Percentiles rank a stretch among this genome's conserved stretches.
Conservation (phyloP, 1,139 yeast genomes). For the Taiozyma sp. region DNA sequence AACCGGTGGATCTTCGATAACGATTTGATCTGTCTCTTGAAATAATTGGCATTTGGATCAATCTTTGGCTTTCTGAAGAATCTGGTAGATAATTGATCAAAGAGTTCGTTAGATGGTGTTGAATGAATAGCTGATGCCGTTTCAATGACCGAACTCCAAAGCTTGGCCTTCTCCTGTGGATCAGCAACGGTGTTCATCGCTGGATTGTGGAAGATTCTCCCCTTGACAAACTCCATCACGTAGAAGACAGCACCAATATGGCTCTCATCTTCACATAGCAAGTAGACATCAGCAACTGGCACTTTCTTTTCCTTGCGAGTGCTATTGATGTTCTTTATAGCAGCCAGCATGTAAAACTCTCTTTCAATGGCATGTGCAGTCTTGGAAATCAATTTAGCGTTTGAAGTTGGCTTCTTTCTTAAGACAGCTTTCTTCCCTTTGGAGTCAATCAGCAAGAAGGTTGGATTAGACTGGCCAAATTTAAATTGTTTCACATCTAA, state of each 20-base stretch:
- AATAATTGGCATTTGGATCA: slow-evolving; percentile 31
- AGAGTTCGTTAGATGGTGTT: slow-evolving; percentile 41
- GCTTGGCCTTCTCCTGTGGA: slow-evolving; percentile 23
- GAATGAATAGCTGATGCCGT: slow-evolving; percentile 50
- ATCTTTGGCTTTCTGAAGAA: slow-evolving; percentile 38
- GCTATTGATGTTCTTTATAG: slow-evolving; percentile 33
- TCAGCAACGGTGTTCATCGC: slow-evolving; percentile 32
- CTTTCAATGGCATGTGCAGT: slow-evolving; percentile 66
- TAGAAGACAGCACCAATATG: slow-evolving; percentile 49
- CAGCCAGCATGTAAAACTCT: slow-evolving; percentile 50
- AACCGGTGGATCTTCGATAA: slow-evolving; percentile 40
- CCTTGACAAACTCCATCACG: slow-evolving; percentile 55
- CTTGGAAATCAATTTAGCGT: slow-evolving; percentile 44
- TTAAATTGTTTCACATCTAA: slow-evolving; percentile 44
- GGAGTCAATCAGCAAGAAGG: slow-evolving; percentile 45
- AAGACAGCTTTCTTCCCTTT: slow-evolving; percentile 42
- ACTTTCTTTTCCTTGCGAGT: slow-evolving; percentile 26
- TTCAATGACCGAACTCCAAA: slow-evolving; percentile 49
- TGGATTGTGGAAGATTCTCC: slow-evolving; percentile 55
- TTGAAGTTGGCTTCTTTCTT: slow-evolving; percentile 57
- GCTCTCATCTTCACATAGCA: slow-evolving; percentile 48
- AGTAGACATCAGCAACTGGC: slow-evolving; percentile 43
- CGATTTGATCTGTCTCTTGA: slow-evolving; percentile 50
- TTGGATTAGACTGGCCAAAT: slow-evolving; percentile 67
- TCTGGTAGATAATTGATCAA: slow-evolving; percentile 38